Conservation (phyloP, 768 basidiomycete species). For the Amanita pallidorosea region DNA sequence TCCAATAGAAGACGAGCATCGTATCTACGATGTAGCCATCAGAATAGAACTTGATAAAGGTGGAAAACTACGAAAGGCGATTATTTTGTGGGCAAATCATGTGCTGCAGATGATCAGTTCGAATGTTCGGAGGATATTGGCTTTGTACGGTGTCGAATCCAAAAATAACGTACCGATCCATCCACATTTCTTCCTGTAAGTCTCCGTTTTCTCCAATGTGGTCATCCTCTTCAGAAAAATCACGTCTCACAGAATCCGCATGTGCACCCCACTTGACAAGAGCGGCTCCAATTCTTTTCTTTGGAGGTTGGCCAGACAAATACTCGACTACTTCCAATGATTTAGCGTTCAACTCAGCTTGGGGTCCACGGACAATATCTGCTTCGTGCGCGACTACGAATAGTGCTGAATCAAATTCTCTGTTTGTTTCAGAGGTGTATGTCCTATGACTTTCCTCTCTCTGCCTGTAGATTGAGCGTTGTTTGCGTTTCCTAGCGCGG, state of each 20-base stretch:
- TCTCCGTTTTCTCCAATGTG: constrained; percentile 6
- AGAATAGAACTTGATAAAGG: constrained; percentile 11
- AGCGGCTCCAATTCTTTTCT: constrained; percentile 19
- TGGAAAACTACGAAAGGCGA: constrained; percentile 12
- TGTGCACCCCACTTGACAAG: constrained; percentile 21
- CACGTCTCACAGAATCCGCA: constrained; percentile 1
- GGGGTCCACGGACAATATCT: constrained; percentile 48
- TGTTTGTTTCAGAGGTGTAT: not conserved
- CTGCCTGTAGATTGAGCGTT: not conserved
- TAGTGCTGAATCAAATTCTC: constrained; percentile 14
- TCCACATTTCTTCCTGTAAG: constrained; percentile 39
- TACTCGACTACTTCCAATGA: constrained; percentile 20
- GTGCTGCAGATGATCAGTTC: not conserved
- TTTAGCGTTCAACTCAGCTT: constrained; percentile 25
- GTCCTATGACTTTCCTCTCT: not conserved
- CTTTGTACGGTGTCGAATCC: constrained; percentile 4
- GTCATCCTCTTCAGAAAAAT: constrained; percentile 13
- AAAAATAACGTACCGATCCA: constrained; percentile 67
- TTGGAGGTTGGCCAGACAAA: constrained; percentile 1
- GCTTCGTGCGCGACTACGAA: constrained; percentile 72
- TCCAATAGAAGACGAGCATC: constrained; percentile 72
- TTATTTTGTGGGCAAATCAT: constrained; percentile 13
- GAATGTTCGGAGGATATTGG: not conserved
- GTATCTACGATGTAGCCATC: constrained; percentile 39
- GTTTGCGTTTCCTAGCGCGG: constrained; percentile 4